Percentiles rank a stretch among this genome's conserved stretches.
Conservation (phyloP, 2,329 filamentous ascomycete genomes). For the Chaetomium olivaceum region DNA sequence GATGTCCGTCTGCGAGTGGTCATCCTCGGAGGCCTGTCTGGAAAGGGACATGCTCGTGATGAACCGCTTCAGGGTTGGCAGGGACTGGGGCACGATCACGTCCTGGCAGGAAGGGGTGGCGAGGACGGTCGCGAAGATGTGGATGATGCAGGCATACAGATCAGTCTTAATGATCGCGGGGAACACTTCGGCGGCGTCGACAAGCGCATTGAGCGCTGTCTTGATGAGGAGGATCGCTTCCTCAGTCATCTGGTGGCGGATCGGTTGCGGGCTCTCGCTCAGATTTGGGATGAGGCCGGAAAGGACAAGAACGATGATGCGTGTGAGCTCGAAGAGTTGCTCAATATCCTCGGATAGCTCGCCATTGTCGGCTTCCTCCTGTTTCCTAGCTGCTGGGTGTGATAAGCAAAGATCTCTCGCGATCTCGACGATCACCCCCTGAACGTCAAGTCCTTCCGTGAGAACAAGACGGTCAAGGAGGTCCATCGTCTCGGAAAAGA, state of each 20-base stretch:
- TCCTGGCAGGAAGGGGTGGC: conserved; percentile 85
- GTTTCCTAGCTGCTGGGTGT: conserved; percentile 81
- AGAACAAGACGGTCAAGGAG: conserved; percentile 88
- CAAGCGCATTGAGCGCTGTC: conserved; percentile 80
- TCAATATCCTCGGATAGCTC: conserved; percentile 96
- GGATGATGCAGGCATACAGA: conserved; percentile 91
- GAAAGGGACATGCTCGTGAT: conserved; percentile 69
- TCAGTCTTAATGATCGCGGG: conserved; percentile 96
- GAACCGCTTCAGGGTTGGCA: conserved; percentile 91
- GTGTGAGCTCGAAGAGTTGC: conserved; percentile 92
- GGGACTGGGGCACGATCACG: conserved; percentile 81
- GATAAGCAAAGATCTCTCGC: conserved; percentile 85
- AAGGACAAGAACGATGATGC: conserved; percentile 92
- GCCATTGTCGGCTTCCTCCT: conserved; percentile 65
- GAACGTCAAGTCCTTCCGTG: conserved; percentile 85
- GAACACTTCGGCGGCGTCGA: conserved; percentile 93
- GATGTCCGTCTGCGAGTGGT: conserved; percentile 55
- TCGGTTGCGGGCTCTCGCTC: conserved; percentile 63
- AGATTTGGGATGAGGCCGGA: conserved; percentile 85
- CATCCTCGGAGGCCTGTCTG: conserved; percentile 38
- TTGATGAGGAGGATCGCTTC: conserved; percentile 81
- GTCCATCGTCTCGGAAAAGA: conserved; percentile 97
- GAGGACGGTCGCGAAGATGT: conserved; percentile 93
- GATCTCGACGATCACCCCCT: conserved; percentile 91
- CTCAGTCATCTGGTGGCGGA: conserved; percentile 78